These are phyloP conservation scores for Neurospora sp. DNA, from an alignment of 495 filamentous ascomycete species.

Conservation along the genomic window DNA sequence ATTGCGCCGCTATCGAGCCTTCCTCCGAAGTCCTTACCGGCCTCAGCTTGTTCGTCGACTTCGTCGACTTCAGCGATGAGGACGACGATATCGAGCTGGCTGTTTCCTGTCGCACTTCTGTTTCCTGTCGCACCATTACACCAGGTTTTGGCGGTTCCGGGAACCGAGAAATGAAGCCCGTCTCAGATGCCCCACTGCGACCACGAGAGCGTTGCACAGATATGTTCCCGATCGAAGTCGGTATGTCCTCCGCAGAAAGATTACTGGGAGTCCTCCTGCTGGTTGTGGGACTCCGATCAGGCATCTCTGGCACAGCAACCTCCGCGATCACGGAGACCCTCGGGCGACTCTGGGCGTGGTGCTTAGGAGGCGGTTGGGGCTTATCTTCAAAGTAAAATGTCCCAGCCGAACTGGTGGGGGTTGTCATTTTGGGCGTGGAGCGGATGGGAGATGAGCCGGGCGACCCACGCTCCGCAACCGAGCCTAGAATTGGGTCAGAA, in stretches of 20 bases:
- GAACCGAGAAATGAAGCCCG: neutral
- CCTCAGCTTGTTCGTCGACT: slow-evolving; percentile 35
- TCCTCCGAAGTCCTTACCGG: slow-evolving; percentile 42
- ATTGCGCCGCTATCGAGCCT: slow-evolving; percentile 21
- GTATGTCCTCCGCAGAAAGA: slow-evolving; percentile 15
- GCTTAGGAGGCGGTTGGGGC: slow-evolving; percentile 12
- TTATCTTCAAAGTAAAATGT: slow-evolving; percentile 24
- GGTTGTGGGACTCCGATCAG: slow-evolving; percentile 25
- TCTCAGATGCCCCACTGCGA: slow-evolving; percentile 12
- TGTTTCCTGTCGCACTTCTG: slow-evolving; percentile 3
- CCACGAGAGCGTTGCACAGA: slow-evolving; percentile 19
- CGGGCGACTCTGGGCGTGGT: slow-evolving; percentile 5
- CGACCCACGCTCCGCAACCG: slow-evolving; percentile 3
- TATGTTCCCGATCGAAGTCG: slow-evolving; percentile 22
- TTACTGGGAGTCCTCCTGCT: slow-evolving; percentile 18
- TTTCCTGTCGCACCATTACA: slow-evolving; percentile 1
- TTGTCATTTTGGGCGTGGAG: slow-evolving; percentile 25
- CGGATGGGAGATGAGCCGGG: slow-evolving; percentile 12
- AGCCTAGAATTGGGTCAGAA: slow-evolving; percentile 4
- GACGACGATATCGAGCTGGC: slow-evolving; percentile 25
- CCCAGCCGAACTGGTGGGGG: slow-evolving; percentile 13
- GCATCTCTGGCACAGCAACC: slow-evolving; percentile 4
- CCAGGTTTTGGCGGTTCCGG: slow-evolving; percentile 6
- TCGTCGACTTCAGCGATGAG: slow-evolving; percentile 31
- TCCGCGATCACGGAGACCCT: neutral